Base-by-base conservation (phyloP, 176 grass and related monocot species). In the Musa itinerans region DNA sequence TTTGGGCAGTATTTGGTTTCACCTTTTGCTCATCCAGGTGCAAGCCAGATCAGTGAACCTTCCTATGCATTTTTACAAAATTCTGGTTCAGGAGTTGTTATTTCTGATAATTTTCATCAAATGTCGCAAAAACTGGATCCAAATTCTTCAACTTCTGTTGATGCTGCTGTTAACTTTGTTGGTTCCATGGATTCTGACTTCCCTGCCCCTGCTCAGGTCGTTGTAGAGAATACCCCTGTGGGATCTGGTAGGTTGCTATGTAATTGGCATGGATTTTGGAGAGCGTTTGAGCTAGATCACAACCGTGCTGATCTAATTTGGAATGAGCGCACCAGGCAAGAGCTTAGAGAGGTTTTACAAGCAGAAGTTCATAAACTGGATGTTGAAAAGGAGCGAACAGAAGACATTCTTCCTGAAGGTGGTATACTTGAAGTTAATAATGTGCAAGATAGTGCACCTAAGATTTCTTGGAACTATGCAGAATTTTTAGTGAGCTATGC, bases 221-320 rank as follows among this genome's bases (percentile, higher is more conserved):
- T 98, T 75, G 80, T 94, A 56, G 95, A 98, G 84, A 98, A 94
- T 71, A 99, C 95, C 68, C 95, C 95, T 78, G 95, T 99, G 65
- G 95, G 95, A 81, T 99, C 95, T 89, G 95, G 95, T 73, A 86
- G 88, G 78, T 78, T 99, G 50, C 78, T 99, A 55, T 99, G 95
- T 79, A 99, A 99, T 79, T 99, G 95, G 95, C 80, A 92, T 74
- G 95, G 87, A 78, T 99, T 99, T 83, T 99, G 90, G 95, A 91
- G 76, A 79, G 95, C 88, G 20, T 99, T 94, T 68, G 64, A 84
- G 75, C 79, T 99, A 69, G 95, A 99, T 90, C 95, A 99, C 83
- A 99, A 99, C 53, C 85, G 95, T 81, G 88, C 95, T 54, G 95
- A 99, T 86, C 71, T 99, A 83, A 94, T 99, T 78, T 99, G 95